Base-by-base conservation (phyloP, 139 green algal genomes). In the Chlamydomonas applanata region DNA sequence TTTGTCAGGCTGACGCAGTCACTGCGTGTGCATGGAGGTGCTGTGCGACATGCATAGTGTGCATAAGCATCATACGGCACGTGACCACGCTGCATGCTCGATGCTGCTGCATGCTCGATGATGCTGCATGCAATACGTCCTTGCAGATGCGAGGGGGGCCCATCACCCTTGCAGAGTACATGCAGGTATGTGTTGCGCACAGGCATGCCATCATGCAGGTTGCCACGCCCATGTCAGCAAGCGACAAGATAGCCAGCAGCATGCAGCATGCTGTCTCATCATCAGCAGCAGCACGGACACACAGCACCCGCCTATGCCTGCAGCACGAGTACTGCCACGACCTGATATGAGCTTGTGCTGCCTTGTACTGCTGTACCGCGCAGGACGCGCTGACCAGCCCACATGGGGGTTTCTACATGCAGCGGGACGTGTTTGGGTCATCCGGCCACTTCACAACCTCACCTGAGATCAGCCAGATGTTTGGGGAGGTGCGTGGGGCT, bases 401-500 rank as follows among this genome's bases (percentile, higher is more conserved):
- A 0, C 66, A 75, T 4, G 77, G 78, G 2, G 93, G 93, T n/a
- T 97, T 92, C 70, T 97, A 97, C 76, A 94, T 89, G 71, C 45
- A 75, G 25, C 59, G 85, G 0, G 91, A 98, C 72, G 96, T 98
- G 14, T 98, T 99, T 83, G 96, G 96, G 19, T 72, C 52, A 0
- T 25, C 63, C 0, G 96, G 96, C 19, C 92, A 99, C 85, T 99
- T 99, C 82, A 81, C 94, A 13, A 99, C 96, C 11, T 97, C 90
- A 0, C 96, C 96, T 22, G 96, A 99, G 73, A 93, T 99, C 53
- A 96, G 87, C 7, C 96, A 99, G 81, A 88, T 98, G 81, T 97
- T 98, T 87, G 96, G 96, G 3, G 96, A 99, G 90, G 89, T 94
- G 57, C 25, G 59, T 1, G 7, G 34, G 9, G 13, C 22, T 22